Conservation (phyloP, 257 asterid genomes). For the Salvia hispanica region DNA sequence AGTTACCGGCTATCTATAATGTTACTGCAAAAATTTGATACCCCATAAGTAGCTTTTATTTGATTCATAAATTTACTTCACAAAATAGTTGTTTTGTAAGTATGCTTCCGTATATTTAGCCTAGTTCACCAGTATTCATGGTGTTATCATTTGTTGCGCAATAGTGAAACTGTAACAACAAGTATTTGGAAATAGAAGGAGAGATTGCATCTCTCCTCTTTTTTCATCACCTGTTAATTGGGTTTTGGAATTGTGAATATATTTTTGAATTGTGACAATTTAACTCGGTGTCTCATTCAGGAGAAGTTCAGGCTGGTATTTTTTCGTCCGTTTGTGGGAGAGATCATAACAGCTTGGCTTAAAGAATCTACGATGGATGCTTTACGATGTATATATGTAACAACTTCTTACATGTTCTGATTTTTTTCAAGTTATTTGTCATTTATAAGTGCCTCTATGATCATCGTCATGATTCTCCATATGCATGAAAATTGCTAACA, state of each 20-base stretch:
- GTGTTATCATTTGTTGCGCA: too few relatives aligned
- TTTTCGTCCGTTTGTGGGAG: constrained; percentile 89
- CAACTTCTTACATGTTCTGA: too few relatives aligned
- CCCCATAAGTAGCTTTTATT: too few relatives aligned
- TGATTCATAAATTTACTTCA: too few relatives aligned
- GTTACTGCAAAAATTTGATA: too few relatives aligned
- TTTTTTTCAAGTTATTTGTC: constrained; percentile 11
- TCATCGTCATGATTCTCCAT: constrained; percentile 13
- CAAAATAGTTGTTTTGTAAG: too few relatives aligned
- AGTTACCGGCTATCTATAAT: too few relatives aligned
- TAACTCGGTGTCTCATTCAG: constrained; percentile 44
- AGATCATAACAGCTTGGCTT: constrained; percentile 70
- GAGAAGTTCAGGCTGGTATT: constrained; percentile 74
- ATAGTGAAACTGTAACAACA: too few relatives aligned
- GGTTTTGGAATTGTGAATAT: constrained; percentile 7
- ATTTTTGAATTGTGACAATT: constrained; percentile 15
- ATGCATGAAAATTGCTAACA: neutral
- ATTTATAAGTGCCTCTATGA: neutral
- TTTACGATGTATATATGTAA: constrained; percentile 53
- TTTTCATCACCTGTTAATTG: neutral
- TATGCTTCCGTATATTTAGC: too few relatives aligned
- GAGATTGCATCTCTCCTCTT: neutral
- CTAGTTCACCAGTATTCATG: too few relatives aligned
- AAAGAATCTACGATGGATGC: constrained; percentile 68
- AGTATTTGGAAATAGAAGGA: too few relatives aligned